A percentile compares a stretch with the other conserved stretches of the same genome.
Conservation (phyloP, 2,329 filamentous ascomycete genomes). For the Aspergillus pseudoglaucus region DNA sequence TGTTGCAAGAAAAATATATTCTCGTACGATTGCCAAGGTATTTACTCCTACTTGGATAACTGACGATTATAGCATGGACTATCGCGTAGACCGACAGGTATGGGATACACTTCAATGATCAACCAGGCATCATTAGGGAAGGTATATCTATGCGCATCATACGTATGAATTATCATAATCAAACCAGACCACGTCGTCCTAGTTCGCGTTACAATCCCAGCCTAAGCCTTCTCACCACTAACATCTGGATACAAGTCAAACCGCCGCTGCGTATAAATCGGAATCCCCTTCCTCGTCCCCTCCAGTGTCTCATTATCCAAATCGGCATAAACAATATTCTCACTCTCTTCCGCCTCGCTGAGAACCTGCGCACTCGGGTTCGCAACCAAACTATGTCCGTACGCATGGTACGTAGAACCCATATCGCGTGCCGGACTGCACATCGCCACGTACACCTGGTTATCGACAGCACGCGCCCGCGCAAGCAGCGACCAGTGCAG, state of each 20-base stretch:
- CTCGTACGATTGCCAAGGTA: too few relatives aligned
- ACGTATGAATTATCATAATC: too few relatives aligned
- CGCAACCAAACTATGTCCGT: constrained; percentile 81
- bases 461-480: constrained; percentile 79
- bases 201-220: neutral
- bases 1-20: too few relatives aligned
- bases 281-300: constrained; percentile 74
- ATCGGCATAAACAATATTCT: constrained; percentile 69
- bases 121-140: too few relatives aligned
- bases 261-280: constrained; percentile 72
- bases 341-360: constrained; percentile 68
- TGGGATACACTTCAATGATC: too few relatives aligned
- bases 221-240: constrained; percentile 43
- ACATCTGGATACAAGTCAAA: constrained; percentile 97
- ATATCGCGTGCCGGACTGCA: constrained; percentile 85
- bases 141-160: too few relatives aligned
- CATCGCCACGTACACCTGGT: constrained; percentile 87
- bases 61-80: too few relatives aligned
- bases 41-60: too few relatives aligned
- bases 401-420: constrained; percentile 74
- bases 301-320: constrained; percentile 63
- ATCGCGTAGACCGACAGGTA: too few relatives aligned
- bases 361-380: constrained; percentile 84
- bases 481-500: constrained; percentile 86
- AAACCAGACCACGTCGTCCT: too few relatives aligned